phyloP scores from a whole-genome alignment of 768 basidiomycete genomes.

The Phaeotremella skinneri region DNA sequence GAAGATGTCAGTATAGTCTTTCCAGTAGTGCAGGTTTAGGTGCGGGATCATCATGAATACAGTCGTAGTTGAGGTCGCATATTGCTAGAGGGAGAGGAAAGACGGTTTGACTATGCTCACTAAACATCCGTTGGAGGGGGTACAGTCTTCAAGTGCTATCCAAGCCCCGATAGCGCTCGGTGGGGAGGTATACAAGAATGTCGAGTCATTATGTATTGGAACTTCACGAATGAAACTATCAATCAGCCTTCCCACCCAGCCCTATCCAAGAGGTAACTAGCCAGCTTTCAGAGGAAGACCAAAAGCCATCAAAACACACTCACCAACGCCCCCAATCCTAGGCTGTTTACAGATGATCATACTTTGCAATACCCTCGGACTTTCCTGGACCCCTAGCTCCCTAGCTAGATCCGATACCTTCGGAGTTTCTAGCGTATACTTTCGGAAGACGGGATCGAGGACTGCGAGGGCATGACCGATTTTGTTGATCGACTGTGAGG shows the following conservation, averaged over 20 bases:
- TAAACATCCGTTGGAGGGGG: conserved; percentile 53
- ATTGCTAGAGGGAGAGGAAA: neutral
- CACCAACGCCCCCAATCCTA: conserved; percentile 87
- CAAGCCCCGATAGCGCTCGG: conserved; percentile 92
- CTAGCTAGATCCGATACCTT: conserved; percentile 66
- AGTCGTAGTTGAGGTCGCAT: neutral
- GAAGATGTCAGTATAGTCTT: neutral
- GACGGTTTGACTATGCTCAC: conserved; percentile 20
- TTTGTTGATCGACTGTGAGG: conserved; percentile 81
- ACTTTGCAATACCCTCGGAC: conserved; percentile 82
- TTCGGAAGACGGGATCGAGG: conserved; percentile 75
- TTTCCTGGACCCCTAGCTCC: conserved; percentile 76
- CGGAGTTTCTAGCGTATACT: conserved; percentile 76
- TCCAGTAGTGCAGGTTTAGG: conserved; percentile 52
- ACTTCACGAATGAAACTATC: conserved; percentile 56
- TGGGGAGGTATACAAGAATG: conserved; percentile 80
- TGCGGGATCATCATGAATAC: neutral
- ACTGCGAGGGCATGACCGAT: conserved; percentile 71
- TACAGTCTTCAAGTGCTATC: conserved; percentile 91
- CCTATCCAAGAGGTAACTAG: too few relatives aligned
- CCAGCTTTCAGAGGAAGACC: neutral
- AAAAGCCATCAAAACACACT: conserved; percentile 17
- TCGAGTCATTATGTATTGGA: conserved; percentile 87
- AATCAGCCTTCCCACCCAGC: too few relatives aligned
- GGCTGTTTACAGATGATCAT: conserved; percentile 97